Base-by-base conservation (phyloP, 768 basidiomycete genomes). In the Tricholoma hemisulphureum region DNA sequence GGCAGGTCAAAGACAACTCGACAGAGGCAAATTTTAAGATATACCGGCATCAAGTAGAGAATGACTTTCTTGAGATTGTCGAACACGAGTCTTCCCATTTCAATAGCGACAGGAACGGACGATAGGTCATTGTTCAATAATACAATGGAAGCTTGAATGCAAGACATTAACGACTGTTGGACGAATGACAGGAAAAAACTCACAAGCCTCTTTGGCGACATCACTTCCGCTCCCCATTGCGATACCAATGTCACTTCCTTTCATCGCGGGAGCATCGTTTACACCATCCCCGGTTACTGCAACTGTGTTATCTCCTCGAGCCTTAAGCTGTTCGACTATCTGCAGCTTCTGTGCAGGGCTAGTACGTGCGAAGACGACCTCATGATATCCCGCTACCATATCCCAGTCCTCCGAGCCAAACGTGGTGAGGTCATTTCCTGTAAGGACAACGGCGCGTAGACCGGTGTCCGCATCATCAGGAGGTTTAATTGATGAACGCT, bases 281-380 rank as follows among this genome's bases (percentile, higher is more conserved):
- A 84, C 83, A 26, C 86, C 86, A 65, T 88, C 86, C 2, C 87
- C 86, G 4, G 86, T 87, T 57, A 86, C 84, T 1, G 82, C 85
- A 5, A 86, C 84, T 1, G 82, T 77, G 60, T 78, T 77, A 49
- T 49, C 46, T 2, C 77, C 80, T 3, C 78, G 70, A 8, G 67
- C 69, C 66, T 87, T 83, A 60, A 85, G 77, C 32, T 79, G 76
- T 56, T 83, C 80, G 26, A 88, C 86, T 59, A 88, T 87, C 48
- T 80, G 77, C 1, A 87, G 70, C 65, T 88, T 88, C 69, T 86
- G 85, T 63, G 86, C 82, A 0, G 86, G 85, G 0, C 80, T 82
- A 1, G 84, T 85, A 5, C 86, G 75, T 1, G 85, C 84, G 58
- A 88, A 86, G 3, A 88, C 85, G 51, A 86, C 69, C 56, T 81